Conservation (phyloP, 176 grass and related monocot genomes). For the Zizania latifolia region DNA sequence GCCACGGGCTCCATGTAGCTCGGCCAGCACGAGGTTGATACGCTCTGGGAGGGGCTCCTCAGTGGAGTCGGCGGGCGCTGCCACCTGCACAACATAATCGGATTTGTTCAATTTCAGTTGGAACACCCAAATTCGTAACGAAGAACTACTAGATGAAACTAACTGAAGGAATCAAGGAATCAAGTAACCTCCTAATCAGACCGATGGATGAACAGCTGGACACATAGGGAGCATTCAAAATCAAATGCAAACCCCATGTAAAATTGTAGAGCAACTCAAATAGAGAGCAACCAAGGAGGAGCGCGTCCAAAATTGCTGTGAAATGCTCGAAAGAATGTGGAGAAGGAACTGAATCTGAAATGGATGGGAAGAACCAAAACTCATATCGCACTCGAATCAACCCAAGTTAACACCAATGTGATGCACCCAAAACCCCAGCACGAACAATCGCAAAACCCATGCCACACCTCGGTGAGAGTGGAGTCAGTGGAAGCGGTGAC, state of each 20-base stretch:
- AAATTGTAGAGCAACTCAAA: background rate
- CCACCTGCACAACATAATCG: background rate
- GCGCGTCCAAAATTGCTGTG: background rate
- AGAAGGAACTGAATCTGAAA: background rate
- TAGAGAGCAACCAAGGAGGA: no score
- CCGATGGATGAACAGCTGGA: background rate
- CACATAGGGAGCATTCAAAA: background rate
- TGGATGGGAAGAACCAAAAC: no score
- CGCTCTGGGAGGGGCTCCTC: background rate
- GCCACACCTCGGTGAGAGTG: background rate
- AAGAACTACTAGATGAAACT: background rate
- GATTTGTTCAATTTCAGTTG: background rate
- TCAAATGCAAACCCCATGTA: background rate
- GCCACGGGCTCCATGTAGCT: background rate
- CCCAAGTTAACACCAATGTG: background rate
- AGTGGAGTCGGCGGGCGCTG: background rate
- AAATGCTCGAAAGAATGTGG: no score
- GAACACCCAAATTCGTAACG: background rate
- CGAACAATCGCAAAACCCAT: no score
- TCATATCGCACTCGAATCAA: background rate
- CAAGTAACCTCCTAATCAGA: background rate
- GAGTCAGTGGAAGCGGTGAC: background rate
- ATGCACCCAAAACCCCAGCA: background rate
- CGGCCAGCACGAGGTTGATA: slow-evolving; percentile 9
- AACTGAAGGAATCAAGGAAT: background rate